phyloP scores from a whole-genome alignment of 257 asterid genomes.

The Jasminum sambac region DNA sequence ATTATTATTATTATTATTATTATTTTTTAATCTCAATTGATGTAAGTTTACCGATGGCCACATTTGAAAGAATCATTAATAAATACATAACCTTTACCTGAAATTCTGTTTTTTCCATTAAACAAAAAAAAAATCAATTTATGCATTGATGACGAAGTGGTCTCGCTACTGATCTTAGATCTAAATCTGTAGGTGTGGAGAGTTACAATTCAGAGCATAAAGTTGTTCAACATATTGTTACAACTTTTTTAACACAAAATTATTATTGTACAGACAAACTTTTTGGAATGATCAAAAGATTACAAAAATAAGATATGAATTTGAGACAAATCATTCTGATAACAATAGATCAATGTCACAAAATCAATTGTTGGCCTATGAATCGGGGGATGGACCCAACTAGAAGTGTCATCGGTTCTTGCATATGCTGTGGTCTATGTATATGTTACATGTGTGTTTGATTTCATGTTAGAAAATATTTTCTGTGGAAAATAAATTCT shows the following conservation, averaged over 20 bases:
- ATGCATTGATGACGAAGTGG: background rate
- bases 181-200: conserved; percentile 23
- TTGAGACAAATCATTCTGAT: conserved; percentile 2
- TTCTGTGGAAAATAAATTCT: too few relatives aligned
- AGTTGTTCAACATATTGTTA: conserved; percentile 24
- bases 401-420: too few relatives aligned
- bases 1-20: too few relatives aligned
- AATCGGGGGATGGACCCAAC: too few relatives aligned
- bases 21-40: too few relatives aligned
- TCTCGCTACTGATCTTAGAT: conserved; percentile 16
- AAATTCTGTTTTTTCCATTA: too few relatives aligned
- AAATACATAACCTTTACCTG: too few relatives aligned
- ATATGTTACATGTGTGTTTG: too few relatives aligned
- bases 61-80: too few relatives aligned
- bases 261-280: conserved; percentile 12
- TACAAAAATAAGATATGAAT: background rate
- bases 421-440: too few relatives aligned
- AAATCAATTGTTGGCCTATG: background rate
- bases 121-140: background rate
- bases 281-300: conserved; percentile 4
- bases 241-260: conserved; percentile 29
- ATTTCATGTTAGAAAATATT: too few relatives aligned
- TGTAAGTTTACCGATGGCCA: too few relatives aligned
- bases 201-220: conserved; percentile 30
- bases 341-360: background rate